Evolutionary conservation across 352 stramenopile genomes (phyloP), one percentile per base, ranked within the genome.

Genomic region (Phytophthora europaea): DNA sequence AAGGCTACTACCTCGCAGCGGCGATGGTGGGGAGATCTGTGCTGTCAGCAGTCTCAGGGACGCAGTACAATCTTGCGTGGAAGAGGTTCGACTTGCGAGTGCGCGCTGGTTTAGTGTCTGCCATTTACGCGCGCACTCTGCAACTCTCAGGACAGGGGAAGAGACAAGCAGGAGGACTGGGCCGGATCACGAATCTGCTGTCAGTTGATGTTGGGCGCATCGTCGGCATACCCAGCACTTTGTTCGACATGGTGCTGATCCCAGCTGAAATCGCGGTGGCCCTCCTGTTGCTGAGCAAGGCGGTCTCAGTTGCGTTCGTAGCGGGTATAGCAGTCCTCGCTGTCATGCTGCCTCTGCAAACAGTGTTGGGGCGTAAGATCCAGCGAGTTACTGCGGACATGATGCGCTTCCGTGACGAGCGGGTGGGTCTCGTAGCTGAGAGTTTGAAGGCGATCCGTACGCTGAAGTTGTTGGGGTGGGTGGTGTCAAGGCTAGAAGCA

Each of bases 291-390:
- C 76, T 98, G 9, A 87, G 84, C 16, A 74, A 86, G 3, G 90
- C 94, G 22, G 87, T 98, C 9, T 93, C 89, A 20, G 93, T 94
- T 51, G 92, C 93, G 3, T 97, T 97, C 59, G 69, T 96, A 8
- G 89, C 89, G 2, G 92, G 92, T 1, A 57, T 98, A 4, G 75
- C 88, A 22, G 76, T 97, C 1, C 70, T 98, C 15, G 81, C 57
- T 20, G 72, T 90, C 50, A 97, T 98, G 89, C 70, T 98, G 8
- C 93, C 93, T 3, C 77, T 98, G 4, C 94, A 98, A 66, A 92
- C 84, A 6, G 47, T 85, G 31, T 61, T 98, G 1, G 92, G 90
- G 0, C 81, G 87, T 3, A 87, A 91, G 47, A 96, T 98, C 61
- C 89, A 95, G 61, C 55, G 60, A 2, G 81, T 94, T 12, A 97